phyloP scores from a whole-genome alignment of 768 basidiomycete species.

The Tulasnella sp. region DNA sequence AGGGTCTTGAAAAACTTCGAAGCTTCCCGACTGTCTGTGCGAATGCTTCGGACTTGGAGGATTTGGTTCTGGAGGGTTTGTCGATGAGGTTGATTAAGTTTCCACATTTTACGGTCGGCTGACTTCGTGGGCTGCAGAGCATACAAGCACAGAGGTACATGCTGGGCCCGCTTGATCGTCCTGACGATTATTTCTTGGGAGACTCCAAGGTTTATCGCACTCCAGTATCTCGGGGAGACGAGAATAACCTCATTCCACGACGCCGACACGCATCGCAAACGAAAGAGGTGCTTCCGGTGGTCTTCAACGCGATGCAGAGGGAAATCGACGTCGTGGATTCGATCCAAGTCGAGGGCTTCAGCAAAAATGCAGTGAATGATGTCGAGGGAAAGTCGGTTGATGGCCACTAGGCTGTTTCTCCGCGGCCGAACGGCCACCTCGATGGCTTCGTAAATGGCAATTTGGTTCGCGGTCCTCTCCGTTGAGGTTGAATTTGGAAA shows the following conservation, averaged over 20 bases:
- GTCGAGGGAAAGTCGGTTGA: neutral
- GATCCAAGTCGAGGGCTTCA: neutral
- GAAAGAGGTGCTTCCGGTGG: neutral
- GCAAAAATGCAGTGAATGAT: neutral
- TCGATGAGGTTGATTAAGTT: no score
- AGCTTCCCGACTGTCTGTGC: neutral
- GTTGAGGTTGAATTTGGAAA: neutral
- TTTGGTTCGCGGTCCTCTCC: neutral
- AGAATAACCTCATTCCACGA: neutral
- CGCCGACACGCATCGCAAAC: neutral
- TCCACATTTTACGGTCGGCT: neutral
- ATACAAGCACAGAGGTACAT: neutral
- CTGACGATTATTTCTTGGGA: neutral
- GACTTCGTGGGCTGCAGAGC: neutral
- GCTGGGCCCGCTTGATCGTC: neutral
- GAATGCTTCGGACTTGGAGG: neutral
- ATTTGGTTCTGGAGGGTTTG: neutral
- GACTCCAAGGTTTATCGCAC: neutral
- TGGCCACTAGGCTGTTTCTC: neutral
- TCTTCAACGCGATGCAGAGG: neutral
- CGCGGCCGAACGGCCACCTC: neutral
- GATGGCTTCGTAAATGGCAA: neutral
- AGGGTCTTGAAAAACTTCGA: neutral
- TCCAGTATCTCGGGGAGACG: neutral
- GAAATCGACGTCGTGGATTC: neutral